phyloP scores from a whole-genome alignment of 2,329 filamentous ascomycete species.

The Ustulina deusta region DNA sequence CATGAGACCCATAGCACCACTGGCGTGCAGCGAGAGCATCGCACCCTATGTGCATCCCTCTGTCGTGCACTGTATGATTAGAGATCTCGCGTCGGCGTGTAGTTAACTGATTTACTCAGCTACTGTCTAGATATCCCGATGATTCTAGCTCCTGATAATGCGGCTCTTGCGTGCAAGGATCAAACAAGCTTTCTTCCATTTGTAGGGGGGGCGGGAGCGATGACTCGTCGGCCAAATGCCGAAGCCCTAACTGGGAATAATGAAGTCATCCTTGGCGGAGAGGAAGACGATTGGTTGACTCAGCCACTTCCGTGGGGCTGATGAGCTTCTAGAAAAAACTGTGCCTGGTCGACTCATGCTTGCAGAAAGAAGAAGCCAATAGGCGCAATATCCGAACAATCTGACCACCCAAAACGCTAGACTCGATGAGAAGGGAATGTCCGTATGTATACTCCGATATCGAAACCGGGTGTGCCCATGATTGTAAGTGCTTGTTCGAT shows the following conservation, averaged over 20 bases:
- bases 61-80: background rate
- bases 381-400: slow-evolving; percentile 14
- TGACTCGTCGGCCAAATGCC: slow-evolving; percentile 32
- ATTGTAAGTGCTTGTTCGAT: background rate
- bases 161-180: slow-evolving; percentile 35
- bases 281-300: slow-evolving; percentile 21
- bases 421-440: background rate
- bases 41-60: slow-evolving; percentile 12
- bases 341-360: slow-evolving; percentile 23
- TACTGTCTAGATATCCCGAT: background rate
- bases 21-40: background rate
- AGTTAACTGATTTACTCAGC: background rate
- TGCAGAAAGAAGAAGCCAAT: slow-evolving; percentile 10
- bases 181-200: slow-evolving; percentile 35
- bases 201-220: slow-evolving; percentile 22
- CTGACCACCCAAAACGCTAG: slow-evolving; percentile 10
- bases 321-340: slow-evolving; percentile 30
- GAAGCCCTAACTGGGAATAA: slow-evolving; percentile 24
- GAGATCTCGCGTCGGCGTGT: slow-evolving; percentile 12
- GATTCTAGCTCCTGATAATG: slow-evolving; percentile 23
- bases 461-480: background rate
- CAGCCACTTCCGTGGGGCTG: slow-evolving; percentile 21
- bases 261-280: slow-evolving; percentile 27
- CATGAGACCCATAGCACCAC: slow-evolving; percentile 19
- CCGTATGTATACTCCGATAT: slow-evolving; percentile 4